phyloP scores from a whole-genome alignment of 805 yeast species.

The Grigorovia yakushimaensis region DNA sequence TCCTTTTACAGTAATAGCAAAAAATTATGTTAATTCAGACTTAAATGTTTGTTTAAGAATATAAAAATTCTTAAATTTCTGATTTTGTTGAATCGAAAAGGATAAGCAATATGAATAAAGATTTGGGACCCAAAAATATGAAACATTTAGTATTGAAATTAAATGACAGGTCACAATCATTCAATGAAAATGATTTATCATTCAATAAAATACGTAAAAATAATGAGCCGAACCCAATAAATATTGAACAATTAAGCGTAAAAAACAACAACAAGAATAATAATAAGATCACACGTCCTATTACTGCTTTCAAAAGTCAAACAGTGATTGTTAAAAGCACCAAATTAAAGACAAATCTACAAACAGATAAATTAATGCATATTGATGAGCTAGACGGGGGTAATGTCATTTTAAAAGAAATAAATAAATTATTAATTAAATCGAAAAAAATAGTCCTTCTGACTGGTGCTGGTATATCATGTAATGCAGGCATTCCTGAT shows the following conservation, averaged over 20 bases:
- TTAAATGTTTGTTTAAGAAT: neutral
- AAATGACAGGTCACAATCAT: slow-evolving; percentile 8
- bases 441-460: slow-evolving; percentile 49
- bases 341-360: slow-evolving; percentile 4
- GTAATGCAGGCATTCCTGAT: slow-evolving; percentile 96
- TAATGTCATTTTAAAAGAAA: slow-evolving; percentile 14
- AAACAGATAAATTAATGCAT: slow-evolving; percentile 12
- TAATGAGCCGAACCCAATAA: neutral
- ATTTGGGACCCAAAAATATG: neutral
- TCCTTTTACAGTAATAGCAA: neutral
- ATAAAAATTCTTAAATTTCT: neutral
- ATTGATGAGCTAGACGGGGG: slow-evolving; percentile 9
- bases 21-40: neutral
- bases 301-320: neutral
- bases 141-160: slow-evolving; percentile 1
- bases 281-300: neutral
- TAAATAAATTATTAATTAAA: slow-evolving; percentile 21
- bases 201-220: slow-evolving; percentile 6
- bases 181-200: slow-evolving; percentile 8
- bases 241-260: neutral
- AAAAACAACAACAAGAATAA: neutral
- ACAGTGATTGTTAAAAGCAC: neutral
- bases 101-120: no score
- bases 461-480: slow-evolving; percentile 95
- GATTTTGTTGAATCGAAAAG: neutral